Evolutionary conservation across 495 filamentous ascomycete species (phyloP).

Genomic region (Aspergillus campestris): DNA sequence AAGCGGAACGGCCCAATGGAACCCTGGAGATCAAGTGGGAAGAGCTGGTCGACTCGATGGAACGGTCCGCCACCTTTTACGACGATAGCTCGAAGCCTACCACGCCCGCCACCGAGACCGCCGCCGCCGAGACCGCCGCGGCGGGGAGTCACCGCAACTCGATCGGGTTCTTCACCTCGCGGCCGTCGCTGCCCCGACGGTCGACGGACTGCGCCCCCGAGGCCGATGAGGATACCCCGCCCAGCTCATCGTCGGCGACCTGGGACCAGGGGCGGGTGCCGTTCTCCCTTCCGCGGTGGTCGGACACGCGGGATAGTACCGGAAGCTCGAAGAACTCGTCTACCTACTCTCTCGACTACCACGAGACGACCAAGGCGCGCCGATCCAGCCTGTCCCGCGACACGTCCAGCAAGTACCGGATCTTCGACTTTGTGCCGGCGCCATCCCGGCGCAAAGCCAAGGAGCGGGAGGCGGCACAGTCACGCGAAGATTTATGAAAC

Average conservation of each 20-base stretch:
- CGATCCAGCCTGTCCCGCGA: slow-evolving; percentile 38
- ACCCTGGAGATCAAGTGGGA: slow-evolving; percentile 58
- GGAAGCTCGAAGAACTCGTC: slow-evolving; percentile 42
- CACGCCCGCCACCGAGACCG: slow-evolving; percentile 33
- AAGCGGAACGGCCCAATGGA: slow-evolving; percentile 54
- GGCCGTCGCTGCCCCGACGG: slow-evolving; percentile 33
- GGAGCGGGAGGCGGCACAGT: slow-evolving; percentile 34
- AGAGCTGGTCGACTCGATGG: slow-evolving; percentile 63
- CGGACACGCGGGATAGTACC: slow-evolving; percentile 39
- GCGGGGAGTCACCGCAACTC: slow-evolving; percentile 34
- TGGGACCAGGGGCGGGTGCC: slow-evolving; percentile 41
- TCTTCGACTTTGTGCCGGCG: slow-evolving; percentile 40
- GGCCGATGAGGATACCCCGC: slow-evolving; percentile 39
- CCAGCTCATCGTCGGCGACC: slow-evolving; percentile 43
- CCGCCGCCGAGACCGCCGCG: slow-evolving; percentile 29
- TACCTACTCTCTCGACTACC: slow-evolving; percentile 37
- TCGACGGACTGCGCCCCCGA: slow-evolving; percentile 35
- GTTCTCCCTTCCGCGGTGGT: slow-evolving; percentile 35
- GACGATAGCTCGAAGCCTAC: slow-evolving; percentile 30
- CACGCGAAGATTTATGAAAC: slow-evolving; percentile 31
- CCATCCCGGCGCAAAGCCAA: slow-evolving; percentile 37
- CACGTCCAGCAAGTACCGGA: slow-evolving; percentile 39
- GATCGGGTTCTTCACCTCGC: slow-evolving; percentile 34
- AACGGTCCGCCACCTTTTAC: slow-evolving; percentile 44
- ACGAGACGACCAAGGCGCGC: slow-evolving; percentile 32